Conservation (phyloP, 345 rosid genomes). For the Sapria himalayana region DNA sequence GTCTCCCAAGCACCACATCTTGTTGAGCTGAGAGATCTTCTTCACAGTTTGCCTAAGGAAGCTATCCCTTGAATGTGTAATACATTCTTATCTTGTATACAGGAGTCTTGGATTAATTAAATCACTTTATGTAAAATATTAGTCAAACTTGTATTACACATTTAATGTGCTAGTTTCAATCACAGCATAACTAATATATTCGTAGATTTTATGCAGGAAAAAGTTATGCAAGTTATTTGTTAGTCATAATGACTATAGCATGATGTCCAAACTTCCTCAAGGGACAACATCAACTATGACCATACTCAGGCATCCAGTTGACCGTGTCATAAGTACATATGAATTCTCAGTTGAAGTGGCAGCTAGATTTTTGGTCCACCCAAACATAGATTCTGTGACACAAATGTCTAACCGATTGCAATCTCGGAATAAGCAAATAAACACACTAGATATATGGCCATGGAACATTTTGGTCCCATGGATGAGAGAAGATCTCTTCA, state of each 20-base stretch:
- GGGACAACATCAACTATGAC: conserved; percentile 80
- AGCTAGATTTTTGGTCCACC: conserved; percentile 91
- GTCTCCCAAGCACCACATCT: no score
- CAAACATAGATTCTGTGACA: conserved; percentile 65
- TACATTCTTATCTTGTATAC: no score
- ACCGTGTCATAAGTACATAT: conserved; percentile 74
- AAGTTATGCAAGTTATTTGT: conserved; percentile 54
- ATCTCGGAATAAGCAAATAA: conserved; percentile 34
- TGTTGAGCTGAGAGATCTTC: no score
- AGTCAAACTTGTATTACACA: no score
- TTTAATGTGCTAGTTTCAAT: no score
- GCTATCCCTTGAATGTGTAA: no score
- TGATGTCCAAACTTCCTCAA: conserved; percentile 63
- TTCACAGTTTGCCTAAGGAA: no score
- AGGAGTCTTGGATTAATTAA: no score
- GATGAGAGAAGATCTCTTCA: conserved; percentile 94
- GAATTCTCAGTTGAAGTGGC: conserved; percentile 94
- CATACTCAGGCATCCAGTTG: conserved; percentile 70
- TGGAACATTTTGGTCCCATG: conserved; percentile 96
- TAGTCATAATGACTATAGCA: conserved; percentile 95
- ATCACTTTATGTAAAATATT: no score
- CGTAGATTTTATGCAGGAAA: conserved; percentile 31
- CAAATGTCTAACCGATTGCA: conserved; percentile 49
- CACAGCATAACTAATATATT: conserved; percentile 2
- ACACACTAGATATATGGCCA: conserved; percentile 96